phyloP scores from a whole-genome alignment of 2,329 filamentous ascomycete genomes.

The Volutella citrinella region DNA sequence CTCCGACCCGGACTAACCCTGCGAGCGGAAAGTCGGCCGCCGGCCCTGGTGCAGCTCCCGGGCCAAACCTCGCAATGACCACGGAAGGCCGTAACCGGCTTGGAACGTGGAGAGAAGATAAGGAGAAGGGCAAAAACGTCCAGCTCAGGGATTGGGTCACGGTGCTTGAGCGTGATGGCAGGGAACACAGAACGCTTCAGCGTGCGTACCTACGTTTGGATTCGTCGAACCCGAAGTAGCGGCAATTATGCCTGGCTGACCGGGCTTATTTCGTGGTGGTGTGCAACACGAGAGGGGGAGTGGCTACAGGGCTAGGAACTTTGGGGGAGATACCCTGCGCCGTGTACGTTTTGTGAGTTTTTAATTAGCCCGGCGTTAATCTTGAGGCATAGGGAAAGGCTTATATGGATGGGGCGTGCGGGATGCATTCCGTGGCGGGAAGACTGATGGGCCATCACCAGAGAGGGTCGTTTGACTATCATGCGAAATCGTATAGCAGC shows the following conservation, averaged over 20 bases:
- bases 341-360: constrained; percentile 28
- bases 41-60: constrained; percentile 32
- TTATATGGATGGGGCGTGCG: constrained; percentile 6
- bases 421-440: constrained; percentile 11
- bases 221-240: constrained; percentile 42
- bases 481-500: not conserved
- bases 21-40: no score
- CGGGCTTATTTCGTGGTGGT: no score
- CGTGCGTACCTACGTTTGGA: constrained; percentile 54
- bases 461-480: no score
- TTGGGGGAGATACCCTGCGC: constrained; percentile 30
- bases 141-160: constrained; percentile 81
- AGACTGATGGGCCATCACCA: constrained; percentile 8
- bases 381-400: constrained; percentile 22
- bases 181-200: constrained; percentile 61
- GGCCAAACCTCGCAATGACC: constrained; percentile 43
- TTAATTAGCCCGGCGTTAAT: constrained; percentile 35
- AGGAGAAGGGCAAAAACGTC: constrained; percentile 71
- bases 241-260: no score
- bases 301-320: constrained; percentile 16
- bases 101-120: constrained; percentile 76
- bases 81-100: constrained; percentile 60
- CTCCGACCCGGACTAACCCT: constrained; percentile 43
- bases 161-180: constrained; percentile 76
- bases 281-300: no score